These are phyloP conservation scores for Starmera stellimalicola DNA, from an alignment of 1,139 yeast species.

Conservation along the genomic window DNA sequence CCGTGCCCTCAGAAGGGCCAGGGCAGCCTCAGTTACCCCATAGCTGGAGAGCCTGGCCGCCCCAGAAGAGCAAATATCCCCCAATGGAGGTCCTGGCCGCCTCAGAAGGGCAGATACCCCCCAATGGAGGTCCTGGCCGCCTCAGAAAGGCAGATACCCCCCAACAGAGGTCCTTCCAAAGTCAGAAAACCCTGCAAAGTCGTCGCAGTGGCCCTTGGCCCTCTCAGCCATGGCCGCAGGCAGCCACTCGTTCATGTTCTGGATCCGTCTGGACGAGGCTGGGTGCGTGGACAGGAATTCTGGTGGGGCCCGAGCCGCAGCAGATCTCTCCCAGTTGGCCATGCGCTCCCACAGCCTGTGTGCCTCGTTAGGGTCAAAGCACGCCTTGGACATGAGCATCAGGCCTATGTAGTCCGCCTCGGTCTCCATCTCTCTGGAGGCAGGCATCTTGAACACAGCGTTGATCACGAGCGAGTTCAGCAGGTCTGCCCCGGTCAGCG, in stretches of 20 bases:
- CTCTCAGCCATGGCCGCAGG: slow-evolving; percentile 41
- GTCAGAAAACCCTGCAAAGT: slow-evolving; percentile 6
- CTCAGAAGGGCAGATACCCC: too few species aligned
- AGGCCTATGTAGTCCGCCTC: slow-evolving; percentile 95
- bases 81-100: too few species aligned
- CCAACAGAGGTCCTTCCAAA: slow-evolving; percentile 1
- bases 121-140: not conserved
- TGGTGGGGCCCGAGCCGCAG: slow-evolving; percentile 22
- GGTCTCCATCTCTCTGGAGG: slow-evolving; percentile 86
- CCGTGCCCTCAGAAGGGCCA: too few species aligned
- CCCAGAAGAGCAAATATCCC: too few species aligned
- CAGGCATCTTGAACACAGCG: slow-evolving; percentile 65
- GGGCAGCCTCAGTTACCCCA: too few species aligned
- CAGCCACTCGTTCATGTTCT: slow-evolving; percentile 62
- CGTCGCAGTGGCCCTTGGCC: slow-evolving; percentile 9
- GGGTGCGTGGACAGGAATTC: slow-evolving; percentile 91
- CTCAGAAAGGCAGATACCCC: not conserved
- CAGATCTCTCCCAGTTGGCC: slow-evolving; percentile 44
- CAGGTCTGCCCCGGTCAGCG: slow-evolving; percentile 41
- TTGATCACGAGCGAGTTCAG: slow-evolving; percentile 48
- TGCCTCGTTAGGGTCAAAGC: slow-evolving; percentile 71
- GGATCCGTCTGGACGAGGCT: slow-evolving; percentile 61
- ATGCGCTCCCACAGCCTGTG: slow-evolving; percentile 76
- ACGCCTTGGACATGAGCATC: slow-evolving; percentile 83
- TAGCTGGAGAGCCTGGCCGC: too few species aligned